Conservation (phyloP, 495 filamentous ascomycete genomes). For the Elaphomyces granulatus region DNA sequence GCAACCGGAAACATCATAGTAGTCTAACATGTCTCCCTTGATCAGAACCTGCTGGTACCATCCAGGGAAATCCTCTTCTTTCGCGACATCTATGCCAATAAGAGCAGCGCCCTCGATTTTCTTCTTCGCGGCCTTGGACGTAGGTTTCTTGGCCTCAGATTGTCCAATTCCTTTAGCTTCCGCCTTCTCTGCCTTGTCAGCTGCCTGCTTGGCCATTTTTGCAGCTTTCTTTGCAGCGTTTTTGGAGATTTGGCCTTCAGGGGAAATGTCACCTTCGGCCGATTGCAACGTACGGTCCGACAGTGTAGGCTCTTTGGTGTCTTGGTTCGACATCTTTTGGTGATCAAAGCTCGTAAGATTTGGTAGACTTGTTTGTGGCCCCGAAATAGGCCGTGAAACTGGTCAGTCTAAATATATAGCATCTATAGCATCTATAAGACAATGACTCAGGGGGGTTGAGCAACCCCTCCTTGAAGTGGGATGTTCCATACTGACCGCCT, state of each 20-base stretch:
- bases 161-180: constrained; percentile 28
- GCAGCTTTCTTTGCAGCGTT: constrained; percentile 59
- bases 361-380: no score
- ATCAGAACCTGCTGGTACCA: constrained; percentile 96
- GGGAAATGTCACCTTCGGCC: constrained; percentile 27
- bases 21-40: constrained; percentile 90
- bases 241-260: constrained; percentile 43
- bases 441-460: no score
- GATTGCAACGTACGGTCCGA: constrained; percentile 27
- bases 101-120: constrained; percentile 48
- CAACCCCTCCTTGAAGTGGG: constrained; percentile 31
- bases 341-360: no score
- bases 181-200: constrained; percentile 51
- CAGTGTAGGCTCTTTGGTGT: constrained; percentile 25
- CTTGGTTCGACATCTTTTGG: no score
- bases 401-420: no score
- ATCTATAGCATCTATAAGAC: no score
- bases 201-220: constrained; percentile 50
- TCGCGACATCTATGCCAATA: constrained; percentile 74
- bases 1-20: constrained; percentile 88
- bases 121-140: constrained; percentile 29
- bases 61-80: constrained; percentile 72
- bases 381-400: no score
- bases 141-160: constrained; percentile 29
- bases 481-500: constrained; percentile 30